Conservation (phyloP, 257 asterid genomes). For the Gentiana straminea region DNA sequence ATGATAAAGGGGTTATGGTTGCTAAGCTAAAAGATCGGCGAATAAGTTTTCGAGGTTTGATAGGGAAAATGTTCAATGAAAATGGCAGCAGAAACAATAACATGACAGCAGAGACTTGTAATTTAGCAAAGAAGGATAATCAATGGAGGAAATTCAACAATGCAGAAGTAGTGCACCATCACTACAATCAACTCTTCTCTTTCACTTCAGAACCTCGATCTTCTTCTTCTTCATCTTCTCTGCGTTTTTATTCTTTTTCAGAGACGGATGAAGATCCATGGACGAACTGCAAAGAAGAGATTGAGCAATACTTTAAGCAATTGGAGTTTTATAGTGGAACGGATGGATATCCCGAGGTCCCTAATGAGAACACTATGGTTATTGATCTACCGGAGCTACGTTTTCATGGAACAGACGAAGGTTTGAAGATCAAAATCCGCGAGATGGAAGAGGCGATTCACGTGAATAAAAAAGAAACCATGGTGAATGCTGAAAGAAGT, state of each 20-base stretch:
- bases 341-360: conserved; percentile 17
- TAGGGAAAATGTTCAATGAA: conserved; percentile 35
- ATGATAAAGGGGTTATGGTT: conserved; percentile 31
- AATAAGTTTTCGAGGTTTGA: conserved; percentile 39
- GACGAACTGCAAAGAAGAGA: conserved; percentile 35
- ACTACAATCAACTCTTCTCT: conserved; percentile 29
- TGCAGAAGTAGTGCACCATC: conserved; percentile 29
- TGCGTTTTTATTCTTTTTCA: too few relatives aligned
- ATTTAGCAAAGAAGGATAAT: conserved; percentile 18
- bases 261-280: conserved; percentile 14
- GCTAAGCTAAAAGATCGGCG: conserved; percentile 36
- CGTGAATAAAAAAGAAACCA: conserved; percentile 25
- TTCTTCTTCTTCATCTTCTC: too few relatives aligned
- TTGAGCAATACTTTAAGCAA: conserved; percentile 33
- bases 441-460: conserved; percentile 26
- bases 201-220: conserved; percentile 19
- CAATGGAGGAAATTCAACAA: conserved; percentile 34
- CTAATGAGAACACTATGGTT: conserved; percentile 8
- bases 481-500: conserved; percentile 23
- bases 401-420: conserved; percentile 18
- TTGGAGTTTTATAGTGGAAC: conserved; percentile 22
- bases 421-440: conserved; percentile 22
- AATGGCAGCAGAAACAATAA: conserved; percentile 13
- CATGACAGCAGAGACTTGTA: conserved; percentile 18
- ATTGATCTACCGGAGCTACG: conserved; percentile 12